Base-by-base conservation (phyloP, 805 yeast species). In the Candida pini region DNA sequence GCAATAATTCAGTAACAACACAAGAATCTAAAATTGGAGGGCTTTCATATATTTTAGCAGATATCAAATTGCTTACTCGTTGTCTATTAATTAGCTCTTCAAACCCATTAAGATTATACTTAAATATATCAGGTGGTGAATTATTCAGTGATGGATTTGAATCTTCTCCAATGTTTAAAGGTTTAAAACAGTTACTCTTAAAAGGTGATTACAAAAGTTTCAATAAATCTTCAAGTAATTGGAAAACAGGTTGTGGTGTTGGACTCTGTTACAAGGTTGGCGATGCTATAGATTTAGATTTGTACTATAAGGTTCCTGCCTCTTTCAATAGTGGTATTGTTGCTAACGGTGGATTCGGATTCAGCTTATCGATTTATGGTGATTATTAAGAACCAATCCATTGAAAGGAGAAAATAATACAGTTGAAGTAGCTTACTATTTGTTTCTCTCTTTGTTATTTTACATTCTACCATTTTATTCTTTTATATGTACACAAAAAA, bases 71-170 rank as follows among this genome's bases (percentile, higher is more conserved):
- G n/a, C 74, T 74, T 47, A 61, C 80, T 16, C 71, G 74, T 29
- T 45, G 86, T 17, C 92, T 95, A 4, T 56, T 69, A 39, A 55
- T 63, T 28, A 44, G 47, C n/a, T 58, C 62, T 3, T 64, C 61
- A 2, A 66, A 73, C 6, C 79, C 78, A 26, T 62, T 81, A 25
- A 71, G 79, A 37, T 53, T 84, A 21, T 92, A 84, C 51, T 58
- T 69, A 21, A 81, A 83, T 36, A 53, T 76, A 18, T 73, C 76
- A 49, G 78, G 80, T 27, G 97, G 96, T 1, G 73, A 75, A 35
- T 68, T 73, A 47, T 56, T 54, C 58, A 45, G 49, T 26, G 31
- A 33, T 7, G 25, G 35, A 18, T 20, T 32, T 6, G 39, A 39
- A 9, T 43, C 42, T 20, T 45, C 36, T 32, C 52, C 26, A 26